Conservation (phyloP, 371 early-diverging fungal genomes). For the Lichtheimia corymbifera region DNA sequence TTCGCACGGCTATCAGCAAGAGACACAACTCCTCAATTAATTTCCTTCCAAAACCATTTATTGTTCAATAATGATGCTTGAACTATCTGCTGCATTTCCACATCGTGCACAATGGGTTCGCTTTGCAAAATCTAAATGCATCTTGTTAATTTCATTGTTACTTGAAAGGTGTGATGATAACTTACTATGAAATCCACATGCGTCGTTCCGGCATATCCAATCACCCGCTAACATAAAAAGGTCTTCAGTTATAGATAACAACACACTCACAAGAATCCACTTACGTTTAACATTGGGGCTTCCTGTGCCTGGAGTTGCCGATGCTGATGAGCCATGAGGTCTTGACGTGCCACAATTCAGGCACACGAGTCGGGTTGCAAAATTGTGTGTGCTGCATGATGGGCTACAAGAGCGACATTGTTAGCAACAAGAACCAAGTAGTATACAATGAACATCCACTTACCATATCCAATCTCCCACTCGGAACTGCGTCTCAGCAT, state of each 20-base stretch:
- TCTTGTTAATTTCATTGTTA: neutral
- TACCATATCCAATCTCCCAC: constrained; percentile 69
- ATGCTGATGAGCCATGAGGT: neutral
- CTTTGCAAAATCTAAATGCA: constrained; percentile 12
- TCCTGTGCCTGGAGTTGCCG: neutral
- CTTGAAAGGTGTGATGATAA: neutral
- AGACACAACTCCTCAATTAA: too few species aligned
- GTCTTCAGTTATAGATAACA: neutral
- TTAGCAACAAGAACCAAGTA: neutral
- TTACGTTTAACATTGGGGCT: constrained; percentile 17
- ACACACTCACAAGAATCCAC: neutral
- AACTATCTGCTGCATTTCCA: constrained; percentile 1
- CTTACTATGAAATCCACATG: constrained; percentile 17
- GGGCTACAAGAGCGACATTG: constrained; percentile 28
- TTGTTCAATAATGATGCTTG: too few species aligned
- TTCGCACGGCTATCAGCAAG: too few species aligned
- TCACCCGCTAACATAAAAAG: constrained; percentile 10
- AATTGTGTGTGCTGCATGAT: constrained; percentile 62
- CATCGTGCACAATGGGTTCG: constrained; percentile 17
- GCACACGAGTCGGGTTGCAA: constrained; percentile 64
- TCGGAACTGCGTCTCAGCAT: constrained; percentile 41
- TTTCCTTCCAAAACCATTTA: too few species aligned
- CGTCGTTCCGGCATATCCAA: constrained; percentile 19
- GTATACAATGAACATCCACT: neutral
- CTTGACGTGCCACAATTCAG: constrained; percentile 50